phyloP scores from a whole-genome alignment of 2,329 filamentous ascomycete species.

The Penicillium sp. region DNA sequence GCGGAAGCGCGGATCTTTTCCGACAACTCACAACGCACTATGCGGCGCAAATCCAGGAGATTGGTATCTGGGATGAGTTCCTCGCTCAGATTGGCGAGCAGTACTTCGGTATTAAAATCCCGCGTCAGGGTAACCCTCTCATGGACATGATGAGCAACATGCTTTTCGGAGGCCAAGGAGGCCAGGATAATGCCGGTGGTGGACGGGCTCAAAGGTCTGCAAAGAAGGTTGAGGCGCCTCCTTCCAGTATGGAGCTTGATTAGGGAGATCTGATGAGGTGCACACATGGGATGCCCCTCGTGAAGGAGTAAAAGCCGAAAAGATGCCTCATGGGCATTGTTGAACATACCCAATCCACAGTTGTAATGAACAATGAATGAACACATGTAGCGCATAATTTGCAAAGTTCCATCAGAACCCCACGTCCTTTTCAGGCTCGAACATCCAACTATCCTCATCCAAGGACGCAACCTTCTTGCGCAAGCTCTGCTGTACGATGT shows the following conservation, averaged over 20 bases:
- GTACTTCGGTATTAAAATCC: constrained; percentile 92
- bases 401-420: constrained; percentile 28
- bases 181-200: constrained; percentile 39
- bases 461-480: constrained; percentile 73
- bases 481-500: constrained; percentile 71
- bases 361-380: constrained; percentile 21
- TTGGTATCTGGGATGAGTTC: constrained; percentile 76
- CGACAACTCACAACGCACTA: constrained; percentile 83
- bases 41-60: constrained; percentile 74
- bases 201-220: constrained; percentile 51
- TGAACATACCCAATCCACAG: constrained; percentile 17
- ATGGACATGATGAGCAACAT: constrained; percentile 98
- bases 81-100: constrained; percentile 90
- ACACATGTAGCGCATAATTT: constrained; percentile 14
- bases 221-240: constrained; percentile 54
- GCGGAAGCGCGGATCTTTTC: constrained; percentile 77
- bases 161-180: constrained; percentile 71
- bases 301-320: neutral
- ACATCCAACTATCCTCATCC: constrained; percentile 90
- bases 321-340: neutral
- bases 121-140: constrained; percentile 86
- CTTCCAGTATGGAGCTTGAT: constrained; percentile 50
- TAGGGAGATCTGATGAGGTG: constrained; percentile 27
- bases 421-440: constrained; percentile 67
- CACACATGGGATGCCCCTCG: no score